Evolutionary conservation across 768 basidiomycete genomes (phyloP).

Genomic region (Myochromella boudieri): DNA sequence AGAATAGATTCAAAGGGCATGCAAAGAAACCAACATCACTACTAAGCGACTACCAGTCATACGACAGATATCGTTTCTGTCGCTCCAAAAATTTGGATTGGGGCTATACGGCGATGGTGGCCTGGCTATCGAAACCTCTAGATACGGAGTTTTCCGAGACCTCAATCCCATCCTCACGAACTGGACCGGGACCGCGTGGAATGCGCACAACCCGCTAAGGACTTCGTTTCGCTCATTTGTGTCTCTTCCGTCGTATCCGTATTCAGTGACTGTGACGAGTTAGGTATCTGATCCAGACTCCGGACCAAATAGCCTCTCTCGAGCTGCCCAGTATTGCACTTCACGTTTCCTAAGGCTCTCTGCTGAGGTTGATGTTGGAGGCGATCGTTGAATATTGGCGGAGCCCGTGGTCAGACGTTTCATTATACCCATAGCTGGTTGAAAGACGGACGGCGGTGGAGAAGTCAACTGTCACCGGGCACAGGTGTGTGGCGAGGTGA

Average conservation of each 20-base stretch:
- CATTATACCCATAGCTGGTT: slow-evolving; percentile 66
- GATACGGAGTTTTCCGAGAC: not conserved
- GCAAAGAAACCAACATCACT: no score
- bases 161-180: not conserved
- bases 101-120: no score
- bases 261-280: no score
- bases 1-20: no score
- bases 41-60: no score
- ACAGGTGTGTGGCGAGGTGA: slow-evolving; percentile 38
- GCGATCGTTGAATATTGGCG: slow-evolving; percentile 27
- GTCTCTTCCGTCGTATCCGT: no score
- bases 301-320: slow-evolving; percentile 69
- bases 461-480: slow-evolving; percentile 40
- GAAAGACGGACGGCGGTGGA: slow-evolving; percentile 55
- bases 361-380: slow-evolving; percentile 19
- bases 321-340: slow-evolving; percentile 69
- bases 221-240: no score
- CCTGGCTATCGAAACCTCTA: slow-evolving; percentile 24
- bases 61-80: no score
- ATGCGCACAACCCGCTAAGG: not conserved
- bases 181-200: slow-evolving; percentile 10
- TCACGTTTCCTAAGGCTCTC: slow-evolving; percentile 63
- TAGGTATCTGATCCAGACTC: no score
- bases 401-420: slow-evolving; percentile 55
- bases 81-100: no score